phyloP scores from a whole-genome alignment of 1,284 basidiomycete species.

The Rhodotorula sp. region DNA sequence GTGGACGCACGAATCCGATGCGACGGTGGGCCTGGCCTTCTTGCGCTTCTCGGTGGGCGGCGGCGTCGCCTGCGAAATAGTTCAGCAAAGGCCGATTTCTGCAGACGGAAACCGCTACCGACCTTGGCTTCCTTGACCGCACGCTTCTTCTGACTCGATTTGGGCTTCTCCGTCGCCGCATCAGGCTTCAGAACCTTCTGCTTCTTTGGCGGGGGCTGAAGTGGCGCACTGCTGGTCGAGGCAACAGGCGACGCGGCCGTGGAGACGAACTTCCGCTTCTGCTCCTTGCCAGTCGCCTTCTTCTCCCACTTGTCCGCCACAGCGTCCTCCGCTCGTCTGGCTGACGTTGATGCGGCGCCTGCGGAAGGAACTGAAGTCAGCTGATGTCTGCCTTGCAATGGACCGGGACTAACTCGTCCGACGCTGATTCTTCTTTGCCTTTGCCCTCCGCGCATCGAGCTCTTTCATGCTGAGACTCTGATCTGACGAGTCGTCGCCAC shows the following conservation, averaged over 20 bases:
- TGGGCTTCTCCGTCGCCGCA: no score
- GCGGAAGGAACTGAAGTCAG: no score
- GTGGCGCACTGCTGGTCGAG: background rate
- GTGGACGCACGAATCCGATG: no score
- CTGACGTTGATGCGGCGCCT: no score
- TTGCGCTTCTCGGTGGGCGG: background rate
- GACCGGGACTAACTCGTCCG: background rate
- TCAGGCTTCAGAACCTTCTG: no score
- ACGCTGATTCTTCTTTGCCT: slow-evolving; percentile 15
- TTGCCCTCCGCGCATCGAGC: slow-evolving; percentile 2
- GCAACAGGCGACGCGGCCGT: background rate
- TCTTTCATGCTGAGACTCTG: background rate
- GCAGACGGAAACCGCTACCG: background rate
- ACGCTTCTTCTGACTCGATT: background rate
- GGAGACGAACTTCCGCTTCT: background rate
- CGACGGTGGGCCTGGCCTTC: background rate
- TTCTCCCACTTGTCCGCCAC: slow-evolving; percentile 29
- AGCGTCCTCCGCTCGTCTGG: slow-evolving; percentile 3
- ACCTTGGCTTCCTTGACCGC: background rate
- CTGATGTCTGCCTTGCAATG: no score
- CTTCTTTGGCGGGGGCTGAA: background rate
- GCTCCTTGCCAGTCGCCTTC: slow-evolving; percentile 11
- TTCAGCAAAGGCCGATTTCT: no score
- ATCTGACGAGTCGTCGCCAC: background rate
- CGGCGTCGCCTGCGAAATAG: background rate